Base-by-base conservation (phyloP, 2,329 filamentous ascomycete species). In the Ilyonectria robusta region DNA sequence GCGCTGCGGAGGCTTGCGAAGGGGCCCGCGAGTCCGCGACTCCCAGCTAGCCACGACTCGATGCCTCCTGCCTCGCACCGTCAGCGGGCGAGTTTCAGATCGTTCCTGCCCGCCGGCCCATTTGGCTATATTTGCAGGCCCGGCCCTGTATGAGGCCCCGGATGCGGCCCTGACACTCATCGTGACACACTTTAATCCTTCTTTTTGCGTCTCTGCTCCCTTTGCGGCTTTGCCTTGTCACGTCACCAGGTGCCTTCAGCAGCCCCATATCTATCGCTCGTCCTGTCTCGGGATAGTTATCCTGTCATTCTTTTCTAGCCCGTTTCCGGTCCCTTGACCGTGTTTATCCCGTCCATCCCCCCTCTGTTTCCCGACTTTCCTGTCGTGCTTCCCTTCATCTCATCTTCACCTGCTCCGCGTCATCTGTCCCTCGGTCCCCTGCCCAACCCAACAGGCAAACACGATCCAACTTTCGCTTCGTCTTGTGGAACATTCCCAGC, bases 401-500 rank as follows among this genome's bases (percentile, higher is more conserved):
- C 50, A 50, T 42, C 53, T 63, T 66, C 35, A 64, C 51, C 59
- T 35, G 23, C 56, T 47, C 66, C 54, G 62, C 46, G 60, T 56
- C 53, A 44, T 51, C 51, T 57, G 40, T 48, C 50, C 48, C 23
- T 59, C 47, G 54, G 33, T 59, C 59, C 60, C 44, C 35, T 44
- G 44, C 46, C 31, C 50, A 53, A 21, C 15, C 15, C 23, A 51
- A 67, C n/a, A 59, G 70, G 42, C 60, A 75, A 70, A 61, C 68
- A 72, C 64, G 42, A 26, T 58, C 51, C 59, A 63, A 46, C 66
- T 51, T 65, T 74, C 71, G 62, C 70, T 72, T 75, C 73, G 63
- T 61, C 54, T 60, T 71, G 71, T 74, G 64, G 57, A 68, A 74
- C 73, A 51, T 48, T 50, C 42, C 60, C 55, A 59, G 55, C 61